Conservation (phyloP, 2,329 filamentous ascomycete species). For the Sporothrix humicola region DNA sequence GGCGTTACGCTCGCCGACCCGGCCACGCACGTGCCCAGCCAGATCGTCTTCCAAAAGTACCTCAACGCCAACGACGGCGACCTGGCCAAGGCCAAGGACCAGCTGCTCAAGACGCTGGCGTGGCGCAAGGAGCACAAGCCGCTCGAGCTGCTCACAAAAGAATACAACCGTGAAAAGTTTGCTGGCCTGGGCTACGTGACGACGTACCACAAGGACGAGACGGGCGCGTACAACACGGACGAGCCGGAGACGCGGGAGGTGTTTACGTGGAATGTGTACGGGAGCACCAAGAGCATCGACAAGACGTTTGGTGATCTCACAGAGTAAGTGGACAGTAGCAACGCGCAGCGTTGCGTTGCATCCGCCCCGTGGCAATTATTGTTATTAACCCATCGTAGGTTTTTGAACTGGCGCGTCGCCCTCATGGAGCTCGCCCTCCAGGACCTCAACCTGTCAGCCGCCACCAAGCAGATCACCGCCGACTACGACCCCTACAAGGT, state of each 20-base stretch:
- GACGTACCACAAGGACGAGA: slow-evolving; percentile 61
- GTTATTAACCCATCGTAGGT: no score
- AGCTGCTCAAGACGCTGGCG: slow-evolving; percentile 77
- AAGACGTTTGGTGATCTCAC: slow-evolving; percentile 81
- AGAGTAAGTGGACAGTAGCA: slow-evolving; percentile 59
- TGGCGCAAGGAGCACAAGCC: slow-evolving; percentile 84
- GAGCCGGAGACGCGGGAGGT: slow-evolving; percentile 60
- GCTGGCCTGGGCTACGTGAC: slow-evolving; percentile 81
- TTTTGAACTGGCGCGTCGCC: slow-evolving; percentile 74
- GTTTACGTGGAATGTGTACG: slow-evolving; percentile 94
- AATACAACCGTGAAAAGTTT: slow-evolving; percentile 74
- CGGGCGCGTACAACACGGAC: slow-evolving; percentile 48
- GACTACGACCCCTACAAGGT: slow-evolving; percentile 86
- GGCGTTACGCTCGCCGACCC: slow-evolving; percentile 70
- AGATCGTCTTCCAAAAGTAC: slow-evolving; percentile 90
- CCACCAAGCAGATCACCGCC: slow-evolving; percentile 73
- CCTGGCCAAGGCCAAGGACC: slow-evolving; percentile 72
- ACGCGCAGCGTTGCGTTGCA: no score
- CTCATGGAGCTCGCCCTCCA: slow-evolving; percentile 87
- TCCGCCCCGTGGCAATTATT: no score
- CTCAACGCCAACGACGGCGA: slow-evolving; percentile 86
- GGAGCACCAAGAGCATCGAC: slow-evolving; percentile 79
- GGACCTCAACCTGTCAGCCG: slow-evolving; percentile 71
- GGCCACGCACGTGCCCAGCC: slow-evolving; percentile 69
- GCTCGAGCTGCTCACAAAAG: slow-evolving; percentile 65